Base-by-base conservation (phyloP, 2,329 filamentous ascomycete genomes). In the Colletotrichum gigasporum region DNA sequence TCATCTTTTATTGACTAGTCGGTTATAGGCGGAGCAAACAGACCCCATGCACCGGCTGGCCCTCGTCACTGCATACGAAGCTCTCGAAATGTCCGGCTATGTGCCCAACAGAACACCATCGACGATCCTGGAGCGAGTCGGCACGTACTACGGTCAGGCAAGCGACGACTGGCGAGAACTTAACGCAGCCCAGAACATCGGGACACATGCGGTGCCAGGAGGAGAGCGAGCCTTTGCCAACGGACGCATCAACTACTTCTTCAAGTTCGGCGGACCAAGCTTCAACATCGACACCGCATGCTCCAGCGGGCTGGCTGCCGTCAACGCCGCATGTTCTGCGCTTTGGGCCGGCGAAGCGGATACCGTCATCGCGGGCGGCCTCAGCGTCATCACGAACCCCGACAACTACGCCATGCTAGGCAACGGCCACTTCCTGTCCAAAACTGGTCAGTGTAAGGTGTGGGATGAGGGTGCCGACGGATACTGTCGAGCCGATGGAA, bases 141-240 rank as follows among this genome's bases (percentile, higher is more conserved):
- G 90, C 32, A 90, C 89, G 0, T 93, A 91, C 73, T 93, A 92
- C 70, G 91, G 91, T 50, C 88, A 90, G 72, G 91, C 90, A 1
- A 91, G 89, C 51, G 90, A 94, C 66, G 91, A 94, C 72, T 94
- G 89, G 85, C 86, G 90, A 76, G 91, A 93, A 71, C 63, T 92
- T 64, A 93, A 93, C 71, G 87, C 87, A 26, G 86, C 85, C 0
- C 88, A 93, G 75, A 86, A 92, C 68, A 86, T 93, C 30, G 89
- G 91, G 78, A 83, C 81, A 0, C 83, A 83, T 68, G 83, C 74
- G 60, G 80, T 84, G 63, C 80, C 82, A 0, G 81, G 81, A 5
- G 77, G 76, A 35, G 76, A 78, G 32, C 75, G 79, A 4, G 79
- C 78, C 14, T 82, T 82, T 39, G 76, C 74, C 1, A 77, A 78